Evolutionary conservation across 2,329 filamentous ascomycete species (phyloP).

Genomic region (Fusarium nurragi): DNA sequence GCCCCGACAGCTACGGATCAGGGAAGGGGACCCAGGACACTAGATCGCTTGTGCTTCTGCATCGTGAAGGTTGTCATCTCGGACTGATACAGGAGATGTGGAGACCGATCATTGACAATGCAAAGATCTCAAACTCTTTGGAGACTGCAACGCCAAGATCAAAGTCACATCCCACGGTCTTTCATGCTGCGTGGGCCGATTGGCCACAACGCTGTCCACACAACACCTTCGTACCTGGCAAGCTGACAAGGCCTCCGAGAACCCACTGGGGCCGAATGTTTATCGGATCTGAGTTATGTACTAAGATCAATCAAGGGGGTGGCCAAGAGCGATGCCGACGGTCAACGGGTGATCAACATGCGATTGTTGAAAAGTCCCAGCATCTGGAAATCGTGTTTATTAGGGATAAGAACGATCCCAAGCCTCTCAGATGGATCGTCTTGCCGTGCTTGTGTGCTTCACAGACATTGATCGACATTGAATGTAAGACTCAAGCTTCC

Average conservation of each 20-base stretch:
- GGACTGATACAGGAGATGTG: not conserved
- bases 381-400: not conserved
- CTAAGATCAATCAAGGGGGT: not conserved
- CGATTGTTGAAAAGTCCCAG: conserved; percentile 16
- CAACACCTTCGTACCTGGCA: not conserved
- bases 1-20: not conserved
- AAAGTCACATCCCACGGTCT: not conserved
- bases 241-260: not conserved
- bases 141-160: conserved; percentile 8
- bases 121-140: conserved; percentile 2
- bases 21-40: not conserved
- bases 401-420: not conserved
- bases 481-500: conserved; percentile 4
- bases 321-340: conserved; percentile 1
- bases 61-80: not conserved
- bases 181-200: not conserved
- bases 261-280: not conserved
- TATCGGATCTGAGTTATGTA: not conserved
- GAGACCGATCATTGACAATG: not conserved
- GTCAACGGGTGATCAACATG: conserved; percentile 22
- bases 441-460: not conserved
- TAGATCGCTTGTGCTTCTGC: not conserved
- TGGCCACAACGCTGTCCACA: not conserved
- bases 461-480: conserved; percentile 24
- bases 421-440: not conserved